These are phyloP conservation scores for Eremomyces bilateralis DNA, from an alignment of 495 filamentous ascomycete genomes.

Conservation along the genomic window DNA sequence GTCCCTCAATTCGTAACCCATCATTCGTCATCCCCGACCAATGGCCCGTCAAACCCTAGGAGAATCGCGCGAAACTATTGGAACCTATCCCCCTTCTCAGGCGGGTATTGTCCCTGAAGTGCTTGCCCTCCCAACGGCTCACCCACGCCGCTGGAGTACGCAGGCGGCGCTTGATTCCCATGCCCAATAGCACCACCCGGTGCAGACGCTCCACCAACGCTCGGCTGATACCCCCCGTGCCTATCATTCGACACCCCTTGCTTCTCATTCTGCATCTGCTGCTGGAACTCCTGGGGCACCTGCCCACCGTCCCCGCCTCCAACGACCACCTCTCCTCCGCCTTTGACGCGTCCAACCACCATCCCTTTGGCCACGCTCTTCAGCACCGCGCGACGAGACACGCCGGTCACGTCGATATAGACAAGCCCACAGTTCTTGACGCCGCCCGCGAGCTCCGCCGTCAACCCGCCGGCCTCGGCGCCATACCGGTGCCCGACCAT, in stretches of 20 bases:
- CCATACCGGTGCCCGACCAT: slow-evolving; percentile 75
- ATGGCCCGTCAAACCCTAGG: too few species aligned
- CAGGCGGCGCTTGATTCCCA: slow-evolving; percentile 13
- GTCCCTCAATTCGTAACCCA: too few species aligned
- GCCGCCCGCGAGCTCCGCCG: slow-evolving; percentile 52
- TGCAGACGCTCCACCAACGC: slow-evolving; percentile 5
- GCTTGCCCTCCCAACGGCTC: slow-evolving; percentile 10
- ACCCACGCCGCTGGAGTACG: slow-evolving; percentile 11
- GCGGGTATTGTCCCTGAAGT: slow-evolving; percentile 2
- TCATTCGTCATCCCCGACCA: too few species aligned
- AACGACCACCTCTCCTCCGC: slow-evolving; percentile 69
- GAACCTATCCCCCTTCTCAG: too few species aligned
- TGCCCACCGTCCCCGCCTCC: slow-evolving; percentile 56
- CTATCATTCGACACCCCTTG: slow-evolving; percentile 8
- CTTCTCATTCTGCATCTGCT: too few species aligned
- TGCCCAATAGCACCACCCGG: slow-evolving; percentile 13
- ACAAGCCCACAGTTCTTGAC: slow-evolving; percentile 92
- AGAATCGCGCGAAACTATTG: too few species aligned
- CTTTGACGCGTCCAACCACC: slow-evolving; percentile 73
- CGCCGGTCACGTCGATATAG: slow-evolving; percentile 92
- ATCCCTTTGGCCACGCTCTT: slow-evolving; percentile 95
- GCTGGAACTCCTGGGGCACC: slow-evolving; percentile 12
- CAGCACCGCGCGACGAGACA: slow-evolving; percentile 68
- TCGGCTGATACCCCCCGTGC: slow-evolving; percentile 6
- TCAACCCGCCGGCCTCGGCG: slow-evolving; percentile 54